Conservation (phyloP, 192 early-diverging fungal species). For the Chytriomyces sp. region DNA sequence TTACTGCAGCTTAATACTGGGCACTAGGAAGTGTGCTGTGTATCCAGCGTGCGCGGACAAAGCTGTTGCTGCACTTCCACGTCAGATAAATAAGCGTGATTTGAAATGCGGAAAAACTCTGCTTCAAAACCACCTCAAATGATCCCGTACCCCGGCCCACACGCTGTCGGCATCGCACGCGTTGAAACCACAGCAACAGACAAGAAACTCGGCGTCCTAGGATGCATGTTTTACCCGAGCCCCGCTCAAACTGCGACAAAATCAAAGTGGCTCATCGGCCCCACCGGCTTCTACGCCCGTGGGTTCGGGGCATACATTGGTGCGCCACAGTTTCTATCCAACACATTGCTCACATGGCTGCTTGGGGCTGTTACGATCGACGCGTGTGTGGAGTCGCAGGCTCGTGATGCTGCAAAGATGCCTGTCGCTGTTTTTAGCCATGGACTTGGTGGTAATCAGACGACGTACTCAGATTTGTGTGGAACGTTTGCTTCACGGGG, state of each 20-base stretch:
- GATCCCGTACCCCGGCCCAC: constrained; percentile 43
- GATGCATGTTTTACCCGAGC: constrained; percentile 47
- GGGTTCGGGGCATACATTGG: constrained; percentile 47
- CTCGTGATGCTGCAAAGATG: constrained; percentile 6
- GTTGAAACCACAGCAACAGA: constrained; percentile 36
- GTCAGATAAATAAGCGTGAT: no score
- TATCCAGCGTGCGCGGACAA: no score
- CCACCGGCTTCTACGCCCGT: constrained; percentile 33
- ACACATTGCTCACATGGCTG: constrained; percentile 32
- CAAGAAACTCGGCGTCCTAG: constrained; percentile 34
- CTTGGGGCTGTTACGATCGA: constrained; percentile 32
- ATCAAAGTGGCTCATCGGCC: constrained; percentile 46
- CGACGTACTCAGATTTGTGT: constrained; percentile 43
- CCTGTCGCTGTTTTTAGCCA: constrained; percentile 50
- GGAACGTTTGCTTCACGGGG: constrained; percentile 19
- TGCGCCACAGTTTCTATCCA: constrained; percentile 29
- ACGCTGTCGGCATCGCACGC: constrained; percentile 44
- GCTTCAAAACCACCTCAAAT: no score
- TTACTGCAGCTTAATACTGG: no score
- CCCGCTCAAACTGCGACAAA: not conserved
- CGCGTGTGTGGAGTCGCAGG: constrained; percentile 27
- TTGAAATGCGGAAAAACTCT: no score
- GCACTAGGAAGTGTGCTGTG: no score
- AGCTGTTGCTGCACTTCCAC: no score
- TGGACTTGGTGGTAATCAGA: constrained; percentile 54